Evolutionary conservation across 1,284 basidiomycete genomes (phyloP), one percentile per base, ranked within the genome.

Genomic region (Microbotryum silenes-acaulis): DNA sequence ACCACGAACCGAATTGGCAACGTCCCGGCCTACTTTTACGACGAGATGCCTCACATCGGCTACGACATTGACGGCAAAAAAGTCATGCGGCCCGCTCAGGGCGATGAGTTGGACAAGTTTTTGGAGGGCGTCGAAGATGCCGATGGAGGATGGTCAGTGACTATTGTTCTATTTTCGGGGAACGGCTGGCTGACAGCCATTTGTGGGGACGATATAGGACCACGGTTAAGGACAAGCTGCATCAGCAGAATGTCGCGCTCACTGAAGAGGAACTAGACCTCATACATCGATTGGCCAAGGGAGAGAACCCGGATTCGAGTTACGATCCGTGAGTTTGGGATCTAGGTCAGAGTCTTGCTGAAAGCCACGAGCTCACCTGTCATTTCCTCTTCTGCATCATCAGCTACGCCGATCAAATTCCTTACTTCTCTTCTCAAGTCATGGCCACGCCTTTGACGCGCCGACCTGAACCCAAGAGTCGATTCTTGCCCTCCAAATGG

Each of bases 401-500:
- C 61, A 68, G 61, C 90, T 97, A 98, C 77, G 89, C 93, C 74
- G 88, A 89, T 27, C 93, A 85, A 50, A 83, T 88, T 3, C 92
- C 97, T 75, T 98, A 92, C 90, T 99, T 97, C 76, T 97, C 96
- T 8, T 91, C 91, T 10, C 91, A 90, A 74, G 89, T 96, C 74
- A 89, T 93, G 78, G 78, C 87, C 49, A 97, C 91, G 87, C 94
- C 96, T 31, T 78, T 99, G 21, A 89, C 87, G 33, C 85, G 84
- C 47, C 88, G 89, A 20, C 91, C 93, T 1, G 93, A 98, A 75
- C 96, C 96, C 23, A 99, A 99, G 78, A 83, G 91, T 57, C 83
- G 96, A 58, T 99, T 94, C 84, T 84, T 97, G 7, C 91, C 94
- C 16, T 94, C 90, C 78, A 98, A 96, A 81, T 98, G 96, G 96